Conservation (phyloP, 768 basidiomycete genomes). For the Lactarius trivialis region DNA sequence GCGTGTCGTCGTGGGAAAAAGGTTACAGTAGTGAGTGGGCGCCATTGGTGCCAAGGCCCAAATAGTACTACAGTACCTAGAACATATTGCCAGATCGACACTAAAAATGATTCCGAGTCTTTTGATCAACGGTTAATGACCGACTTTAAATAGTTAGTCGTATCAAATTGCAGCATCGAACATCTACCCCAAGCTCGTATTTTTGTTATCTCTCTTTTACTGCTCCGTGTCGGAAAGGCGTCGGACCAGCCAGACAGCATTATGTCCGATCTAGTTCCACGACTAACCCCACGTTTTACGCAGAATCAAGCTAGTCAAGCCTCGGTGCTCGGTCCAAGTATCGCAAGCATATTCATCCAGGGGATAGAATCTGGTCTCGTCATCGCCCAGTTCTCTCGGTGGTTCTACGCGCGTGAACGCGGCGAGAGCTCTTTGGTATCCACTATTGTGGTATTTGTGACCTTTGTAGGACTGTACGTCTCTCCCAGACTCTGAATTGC, state of each 20-base stretch:
- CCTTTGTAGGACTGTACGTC: conserved; percentile 8
- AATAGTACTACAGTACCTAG: background rate
- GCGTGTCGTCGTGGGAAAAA: no score
- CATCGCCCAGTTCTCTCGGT: conserved; percentile 2
- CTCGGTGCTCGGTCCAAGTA: conserved; percentile 1
- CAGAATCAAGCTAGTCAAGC: background rate
- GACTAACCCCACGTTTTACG: no score
- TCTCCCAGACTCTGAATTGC: background rate
- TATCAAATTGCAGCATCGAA: no score
- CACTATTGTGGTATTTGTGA: background rate
- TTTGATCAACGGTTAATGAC: no score
- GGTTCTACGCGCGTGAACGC: background rate
- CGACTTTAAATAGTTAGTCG: background rate
- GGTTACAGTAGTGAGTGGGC: no score
- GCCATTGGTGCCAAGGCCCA: no score
- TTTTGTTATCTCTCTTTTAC: no score
- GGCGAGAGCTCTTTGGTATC: background rate
- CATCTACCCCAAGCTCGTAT: background rate
- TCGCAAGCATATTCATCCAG: conserved; percentile 1
- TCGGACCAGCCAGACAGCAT: background rate
- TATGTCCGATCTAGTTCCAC: background rate
- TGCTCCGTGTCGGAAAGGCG: no score
- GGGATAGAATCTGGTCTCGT: conserved; percentile 12
- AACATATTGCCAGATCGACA: background rate
- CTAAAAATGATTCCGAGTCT: background rate